Base-by-base conservation (phyloP, 106 monocot genomes). In the Iris macrosiphon region DNA sequence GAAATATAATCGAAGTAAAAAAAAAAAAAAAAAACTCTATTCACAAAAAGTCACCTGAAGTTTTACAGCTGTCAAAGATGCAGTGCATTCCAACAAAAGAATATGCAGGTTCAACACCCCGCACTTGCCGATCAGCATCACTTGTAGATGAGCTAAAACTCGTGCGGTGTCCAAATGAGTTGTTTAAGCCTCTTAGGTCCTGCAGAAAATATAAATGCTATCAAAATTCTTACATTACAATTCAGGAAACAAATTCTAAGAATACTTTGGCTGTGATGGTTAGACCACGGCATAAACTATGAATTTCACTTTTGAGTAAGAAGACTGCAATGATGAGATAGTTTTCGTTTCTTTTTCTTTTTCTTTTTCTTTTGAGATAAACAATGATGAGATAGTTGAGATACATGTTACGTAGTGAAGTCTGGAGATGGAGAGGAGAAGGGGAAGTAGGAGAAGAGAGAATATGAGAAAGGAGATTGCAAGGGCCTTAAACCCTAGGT, bases 51-150 rank as follows among this genome's bases (percentile, higher is more conserved):
- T 49, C 43, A 95, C 95, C 95, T 82, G 89, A 85, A 69, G 74
- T 75, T 73, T 82, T 95, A 60, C 89, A 89, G 71, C 73, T 68
- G 69, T 95, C 95, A 82, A 95, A 95, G 55, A 95, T 83, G 63
- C 82, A 85, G 49, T 95, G 89, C 89, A 95, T 89, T 55, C 95
- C 95, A 57, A 95, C 82, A 77, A 95, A 95, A 39, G 95, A 95
- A 72, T 95, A 95, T 74, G 82, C 95, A 74, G 75, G 82, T 49
- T 95, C 89, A 63, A 47, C 71, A 46, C 58, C 37, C 60, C 67
- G 75, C 40, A 77, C 25, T 46, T 73, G 84, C 1, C 64, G 76
- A 28, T 85, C 85, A 59, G 59, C 23, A 69, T 83, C 89, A 69
- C 68, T 74, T 24, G 47, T 56, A 46, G 50, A 79, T 55, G 82